Conservation (phyloP, 352 stramenopile genomes). For the Nothophytophthora sp. region DNA sequence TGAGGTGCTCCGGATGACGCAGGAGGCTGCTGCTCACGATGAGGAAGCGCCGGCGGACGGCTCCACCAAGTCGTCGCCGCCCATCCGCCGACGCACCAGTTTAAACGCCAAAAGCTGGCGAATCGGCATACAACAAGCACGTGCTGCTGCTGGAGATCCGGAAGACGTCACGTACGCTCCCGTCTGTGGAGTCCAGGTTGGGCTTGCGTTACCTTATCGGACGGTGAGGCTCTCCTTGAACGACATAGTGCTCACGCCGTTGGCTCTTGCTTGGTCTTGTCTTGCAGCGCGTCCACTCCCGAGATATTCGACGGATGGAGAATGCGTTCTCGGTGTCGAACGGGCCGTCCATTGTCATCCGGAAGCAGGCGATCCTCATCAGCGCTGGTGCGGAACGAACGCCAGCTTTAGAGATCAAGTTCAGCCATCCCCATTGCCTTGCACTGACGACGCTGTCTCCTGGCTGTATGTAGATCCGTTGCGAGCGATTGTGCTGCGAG, state of each 20-base stretch:
- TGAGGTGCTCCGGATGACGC: constrained; percentile 58
- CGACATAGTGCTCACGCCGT: too few relatives aligned
- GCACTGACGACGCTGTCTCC: too few relatives aligned
- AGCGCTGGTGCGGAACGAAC: constrained; percentile 42
- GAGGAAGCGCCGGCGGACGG: constrained; percentile 6
- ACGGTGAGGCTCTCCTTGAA: too few relatives aligned
- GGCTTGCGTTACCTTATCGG: neutral
- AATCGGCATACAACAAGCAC: constrained; percentile 11
- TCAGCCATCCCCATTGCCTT: too few relatives aligned
- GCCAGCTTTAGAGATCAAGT: too few relatives aligned
- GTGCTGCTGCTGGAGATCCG: neutral
- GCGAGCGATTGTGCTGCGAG: constrained; percentile 52
- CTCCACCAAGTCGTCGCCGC: constrained; percentile 6
- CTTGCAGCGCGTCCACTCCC: constrained; percentile 49
- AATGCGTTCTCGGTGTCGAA: constrained; percentile 65
- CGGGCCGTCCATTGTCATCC: constrained; percentile 56
- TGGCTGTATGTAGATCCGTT: constrained; percentile 42
- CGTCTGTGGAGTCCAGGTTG: constrained; percentile 32
- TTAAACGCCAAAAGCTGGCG: constrained; percentile 22
- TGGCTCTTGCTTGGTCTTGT: too few relatives aligned
- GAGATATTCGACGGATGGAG: constrained; percentile 74
- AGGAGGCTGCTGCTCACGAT: constrained; percentile 44
- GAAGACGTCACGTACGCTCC: constrained; percentile 21
- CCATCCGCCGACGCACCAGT: constrained; percentile 22
- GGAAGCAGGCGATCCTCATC: constrained; percentile 69